Percentiles rank a stretch among this genome's conserved stretches.
Evolutionary conservation across 2,329 filamentous ascomycete species (phyloP).

Genomic region (Talaromyces sp.): DNA sequence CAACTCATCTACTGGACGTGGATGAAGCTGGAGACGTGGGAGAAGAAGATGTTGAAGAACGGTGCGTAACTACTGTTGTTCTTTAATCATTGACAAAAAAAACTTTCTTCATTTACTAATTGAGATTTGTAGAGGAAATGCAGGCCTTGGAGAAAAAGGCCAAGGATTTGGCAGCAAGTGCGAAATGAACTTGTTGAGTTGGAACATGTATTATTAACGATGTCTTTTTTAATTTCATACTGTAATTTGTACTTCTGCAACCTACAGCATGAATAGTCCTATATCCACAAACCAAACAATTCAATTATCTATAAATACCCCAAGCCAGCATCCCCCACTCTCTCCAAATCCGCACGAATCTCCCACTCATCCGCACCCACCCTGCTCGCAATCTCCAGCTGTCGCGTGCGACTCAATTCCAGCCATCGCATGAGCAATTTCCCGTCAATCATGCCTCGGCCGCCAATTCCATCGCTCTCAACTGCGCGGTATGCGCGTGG

Average conservation of each 20-base stretch:
- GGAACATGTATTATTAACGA: not conserved
- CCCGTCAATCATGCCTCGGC: constrained; percentile 70
- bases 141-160: constrained; percentile 29
- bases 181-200: constrained; percentile 18
- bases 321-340: constrained; percentile 59
- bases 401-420: constrained; percentile 65
- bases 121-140: constrained; percentile 25
- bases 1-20: constrained; percentile 44
- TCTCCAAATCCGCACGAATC: constrained; percentile 64
- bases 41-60: constrained; percentile 37
- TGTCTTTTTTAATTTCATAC: not conserved
- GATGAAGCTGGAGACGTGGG: constrained; percentile 43
- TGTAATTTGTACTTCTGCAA: not conserved
- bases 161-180: constrained; percentile 23
- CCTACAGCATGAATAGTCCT: not conserved
- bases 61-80: constrained; percentile 22
- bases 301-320: constrained; percentile 28
- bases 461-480: constrained; percentile 43
- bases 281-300: not conserved
- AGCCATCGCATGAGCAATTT: constrained; percentile 67
- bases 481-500: constrained; percentile 68
- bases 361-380: constrained; percentile 64
- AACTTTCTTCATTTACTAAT: not conserved
- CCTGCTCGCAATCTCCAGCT: constrained; percentile 66
- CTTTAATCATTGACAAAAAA: too few relatives aligned